These are phyloP conservation scores for Euphrasia confusa DNA, from an alignment of 257 asterid genomes.

Conservation along the genomic window DNA sequence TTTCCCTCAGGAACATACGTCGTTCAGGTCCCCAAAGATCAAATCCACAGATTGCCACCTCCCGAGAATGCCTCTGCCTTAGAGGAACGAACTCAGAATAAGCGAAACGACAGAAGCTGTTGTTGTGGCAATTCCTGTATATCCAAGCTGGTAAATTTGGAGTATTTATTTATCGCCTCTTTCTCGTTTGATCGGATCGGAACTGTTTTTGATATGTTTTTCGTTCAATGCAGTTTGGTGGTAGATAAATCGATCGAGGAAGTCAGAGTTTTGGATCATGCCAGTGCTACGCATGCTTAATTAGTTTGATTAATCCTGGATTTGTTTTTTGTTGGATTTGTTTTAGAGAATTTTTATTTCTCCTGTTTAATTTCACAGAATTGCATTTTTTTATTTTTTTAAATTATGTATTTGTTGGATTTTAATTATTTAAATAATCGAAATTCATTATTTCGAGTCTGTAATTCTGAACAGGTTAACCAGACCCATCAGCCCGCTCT, in stretches of 20 bases:
- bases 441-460: no score
- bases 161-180: not conserved
- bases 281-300: not conserved
- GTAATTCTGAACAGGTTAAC: no score
- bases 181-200: no score
- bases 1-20: constrained; percentile 30
- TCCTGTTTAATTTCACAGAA: no score
- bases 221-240: constrained; percentile 8
- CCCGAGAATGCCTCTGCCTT: constrained; percentile 31
- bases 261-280: not conserved
- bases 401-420: no score
- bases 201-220: not conserved
- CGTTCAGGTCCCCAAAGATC: constrained; percentile 43
- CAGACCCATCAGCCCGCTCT: no score
- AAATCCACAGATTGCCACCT: constrained; percentile 39
- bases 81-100: constrained; percentile 10
- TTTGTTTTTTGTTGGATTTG: not conserved
- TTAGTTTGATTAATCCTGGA: not conserved
- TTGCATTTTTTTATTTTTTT: no score
- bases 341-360: no score
- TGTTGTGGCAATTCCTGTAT: constrained; percentile 21
- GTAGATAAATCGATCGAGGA: constrained; percentile 5
- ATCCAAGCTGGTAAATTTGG: constrained; percentile 18
- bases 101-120: not conserved
- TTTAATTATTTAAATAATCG: no score